These are phyloP conservation scores for Croton laevigatus DNA, from an alignment of 441 rosid species.

Conservation along the genomic window DNA sequence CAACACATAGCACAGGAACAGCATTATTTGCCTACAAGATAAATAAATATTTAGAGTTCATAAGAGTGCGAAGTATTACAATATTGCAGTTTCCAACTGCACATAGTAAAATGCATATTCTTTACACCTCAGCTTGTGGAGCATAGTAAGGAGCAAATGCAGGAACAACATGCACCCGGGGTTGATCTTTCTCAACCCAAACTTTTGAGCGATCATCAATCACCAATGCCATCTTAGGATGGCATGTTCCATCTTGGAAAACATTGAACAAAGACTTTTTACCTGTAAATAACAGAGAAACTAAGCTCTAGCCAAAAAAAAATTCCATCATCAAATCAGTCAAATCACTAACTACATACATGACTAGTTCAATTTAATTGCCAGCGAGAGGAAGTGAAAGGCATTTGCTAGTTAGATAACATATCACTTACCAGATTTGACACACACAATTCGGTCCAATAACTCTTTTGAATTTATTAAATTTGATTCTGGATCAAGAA, in stretches of 20 bases:
- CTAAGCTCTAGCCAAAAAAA: conserved; percentile 13
- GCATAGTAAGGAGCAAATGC: conserved; percentile 97
- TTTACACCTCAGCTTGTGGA: conserved; percentile 91
- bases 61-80: neutral
- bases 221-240: conserved; percentile 95
- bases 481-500: conserved; percentile 97
- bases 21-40: conserved; percentile 67
- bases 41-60: conserved; percentile 10
- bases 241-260: conserved; percentile 80
- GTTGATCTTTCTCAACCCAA: conserved; percentile 98
- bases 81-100: conserved; percentile 21
- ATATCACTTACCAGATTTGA: conserved; percentile 83
- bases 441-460: conserved; percentile 86
- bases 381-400: conserved; percentile 15
- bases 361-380: conserved; percentile 1
- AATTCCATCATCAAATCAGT: neutral
- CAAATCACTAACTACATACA: conserved; percentile 18
- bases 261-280: conserved; percentile 83
- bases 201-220: conserved; percentile 96
- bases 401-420: conserved; percentile 9
- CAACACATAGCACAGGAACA: conserved; percentile 79
- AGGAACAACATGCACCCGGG: conserved; percentile 96
- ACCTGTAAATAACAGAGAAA: conserved; percentile 41
- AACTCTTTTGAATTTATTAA: conserved; percentile 76
- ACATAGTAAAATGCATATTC: conserved; percentile 23